These are phyloP conservation scores for Medicago lupulina DNA, from an alignment of 306 rosid species.

Conservation along the genomic window DNA sequence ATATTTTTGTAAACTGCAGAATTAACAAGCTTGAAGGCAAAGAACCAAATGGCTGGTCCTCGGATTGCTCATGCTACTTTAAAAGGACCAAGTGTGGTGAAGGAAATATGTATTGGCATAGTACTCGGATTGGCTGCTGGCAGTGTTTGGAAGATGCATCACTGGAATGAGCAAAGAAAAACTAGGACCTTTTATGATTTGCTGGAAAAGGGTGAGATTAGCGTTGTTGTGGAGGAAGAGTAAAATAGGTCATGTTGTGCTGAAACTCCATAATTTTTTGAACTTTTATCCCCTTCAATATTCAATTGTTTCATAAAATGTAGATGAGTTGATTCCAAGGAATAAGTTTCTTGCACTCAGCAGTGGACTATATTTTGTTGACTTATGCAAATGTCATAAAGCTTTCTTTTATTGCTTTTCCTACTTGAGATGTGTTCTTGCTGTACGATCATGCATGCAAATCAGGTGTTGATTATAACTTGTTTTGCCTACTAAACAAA, in stretches of 20 bases:
- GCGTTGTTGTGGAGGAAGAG: background rate
- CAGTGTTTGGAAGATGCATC: background rate
- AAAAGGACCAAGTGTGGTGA: background rate
- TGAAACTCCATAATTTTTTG: no score
- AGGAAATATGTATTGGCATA: background rate
- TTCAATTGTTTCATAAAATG: background rate
- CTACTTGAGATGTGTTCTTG: background rate
- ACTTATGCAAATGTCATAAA: background rate
- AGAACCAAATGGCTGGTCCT: background rate
- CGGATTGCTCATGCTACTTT: background rate
- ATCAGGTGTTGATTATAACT: background rate
- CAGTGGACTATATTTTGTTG: background rate
- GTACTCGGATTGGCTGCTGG: background rate
- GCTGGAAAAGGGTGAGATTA: background rate
- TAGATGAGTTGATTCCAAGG: background rate
- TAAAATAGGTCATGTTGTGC: background rate
- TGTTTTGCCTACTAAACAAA: background rate
- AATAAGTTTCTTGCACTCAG: background rate
- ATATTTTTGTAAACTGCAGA: background rate
- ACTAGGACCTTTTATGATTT: background rate
- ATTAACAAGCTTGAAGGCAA: background rate
- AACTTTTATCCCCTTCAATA: background rate
- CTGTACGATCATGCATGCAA: no score
- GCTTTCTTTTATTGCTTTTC: background rate
- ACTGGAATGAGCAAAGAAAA: background rate